Evolutionary conservation across 768 basidiomycete species (phyloP).

Genomic region (Tricholoma saponaceum): DNA sequence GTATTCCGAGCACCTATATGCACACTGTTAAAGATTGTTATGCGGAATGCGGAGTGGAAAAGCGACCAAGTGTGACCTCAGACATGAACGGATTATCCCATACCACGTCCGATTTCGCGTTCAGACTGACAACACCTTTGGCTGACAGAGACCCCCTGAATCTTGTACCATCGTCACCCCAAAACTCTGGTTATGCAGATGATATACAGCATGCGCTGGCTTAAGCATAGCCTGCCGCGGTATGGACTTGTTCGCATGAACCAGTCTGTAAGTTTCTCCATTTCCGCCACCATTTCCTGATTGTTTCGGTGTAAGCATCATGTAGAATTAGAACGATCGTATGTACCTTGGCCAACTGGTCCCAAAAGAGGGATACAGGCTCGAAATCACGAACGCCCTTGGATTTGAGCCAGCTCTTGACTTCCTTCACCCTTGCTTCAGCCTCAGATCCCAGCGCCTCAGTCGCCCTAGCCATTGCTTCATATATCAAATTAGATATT

Average conservation of each 20-base stretch:
- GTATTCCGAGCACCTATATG: slow-evolving; percentile 78
- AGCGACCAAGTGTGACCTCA: slow-evolving; percentile 74
- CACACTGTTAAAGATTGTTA: slow-evolving; percentile 3
- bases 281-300: slow-evolving; percentile 72
- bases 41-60: not conserved
- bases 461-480: slow-evolving; percentile 72
- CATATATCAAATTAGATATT: slow-evolving; percentile 5
- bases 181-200: slow-evolving; percentile 87
- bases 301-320: not conserved
- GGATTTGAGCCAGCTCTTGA: no score
- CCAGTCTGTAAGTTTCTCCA: slow-evolving; percentile 73
- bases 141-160: slow-evolving; percentile 81
- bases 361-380: no score
- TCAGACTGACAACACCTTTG: slow-evolving; percentile 91
- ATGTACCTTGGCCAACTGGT: slow-evolving; percentile 78
- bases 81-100: slow-evolving; percentile 98
- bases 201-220: slow-evolving; percentile 84
- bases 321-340: not conserved
- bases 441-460: no score
- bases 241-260: slow-evolving; percentile 67
- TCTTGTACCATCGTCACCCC: slow-evolving; percentile 96
- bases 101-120: slow-evolving; percentile 81
- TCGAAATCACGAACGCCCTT: no score
- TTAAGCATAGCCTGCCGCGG: slow-evolving; percentile 92
- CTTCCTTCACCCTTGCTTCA: no score